Evolutionary conservation across 495 filamentous ascomycete species (phyloP), one percentile per base, ranked within the genome.

Genomic region (Immersiella caudata): DNA sequence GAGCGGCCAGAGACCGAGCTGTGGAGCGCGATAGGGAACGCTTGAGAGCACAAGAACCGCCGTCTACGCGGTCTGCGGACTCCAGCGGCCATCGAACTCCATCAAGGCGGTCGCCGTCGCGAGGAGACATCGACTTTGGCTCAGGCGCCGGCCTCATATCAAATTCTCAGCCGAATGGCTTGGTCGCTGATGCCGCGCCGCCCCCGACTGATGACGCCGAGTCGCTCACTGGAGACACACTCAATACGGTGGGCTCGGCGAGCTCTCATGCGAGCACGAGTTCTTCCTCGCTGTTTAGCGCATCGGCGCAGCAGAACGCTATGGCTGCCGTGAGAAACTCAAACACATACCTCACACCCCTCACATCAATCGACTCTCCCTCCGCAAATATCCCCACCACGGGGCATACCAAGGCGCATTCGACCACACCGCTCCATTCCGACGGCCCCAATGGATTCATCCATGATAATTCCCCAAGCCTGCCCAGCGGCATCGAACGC

Each of bases 291-390:
- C 81, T 88, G 62, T 89, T 90, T 76, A 90, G 88, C 76, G 77
- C 77, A 56, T 80, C 81, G 66, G 76, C 75, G 22, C 77, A 83
- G 59, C 81, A 74, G 62, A 70, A 83, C 71, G 74, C 81, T 40
- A 76, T 86, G 66, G 83, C 81, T 46, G 79, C 84, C 70, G 80
- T 85, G 66, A 79, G 70, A 73, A 72, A 73, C 68, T 76, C 78
- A 69, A 76, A 76, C 65, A 87, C 84, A 70, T 86, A 83, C 67
- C 76, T 92, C 50, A 96, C 93, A 21, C 92, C 93, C 55, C 84
- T 94, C 67, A 94, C 92, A 25, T 89, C 87, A 68, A 77, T 82
- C 71, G 92, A 91, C 69, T 93, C 90, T 33, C 93, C 93, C n/a
- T 85, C 87, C 51, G 79, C 79, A 72, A 87, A 89, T 76, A 74